Evolutionary conservation across 495 filamentous ascomycete genomes (phyloP), one percentile per base, ranked within the genome.

Genomic region (Astrocystis sublimbata): DNA sequence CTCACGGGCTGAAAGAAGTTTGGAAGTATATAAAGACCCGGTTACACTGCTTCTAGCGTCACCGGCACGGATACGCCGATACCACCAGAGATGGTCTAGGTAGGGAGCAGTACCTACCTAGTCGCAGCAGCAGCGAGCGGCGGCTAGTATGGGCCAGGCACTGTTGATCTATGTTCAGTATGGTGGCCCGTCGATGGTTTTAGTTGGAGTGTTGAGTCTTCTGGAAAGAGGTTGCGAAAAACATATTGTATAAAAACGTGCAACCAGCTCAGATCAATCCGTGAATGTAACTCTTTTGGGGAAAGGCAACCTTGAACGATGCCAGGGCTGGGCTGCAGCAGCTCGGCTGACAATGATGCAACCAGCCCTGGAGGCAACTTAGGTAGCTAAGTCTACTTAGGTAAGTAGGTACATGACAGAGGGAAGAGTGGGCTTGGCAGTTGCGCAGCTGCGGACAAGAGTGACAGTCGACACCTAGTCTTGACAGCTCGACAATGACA

Each of bases 1-100:
- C 24, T 15, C 7, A 6, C n/a, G 40, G 26, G 33, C 21, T 45
- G 54, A 24, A 35, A 41, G n/a, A 13, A 26, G 30, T n/a, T n/a
- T n/a, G n/a, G n/a, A n/a, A 36, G 35, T 33, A 52, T 52, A 52
- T 52, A 52, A 52, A 30, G 23, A 52, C 49, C 19, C 49, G 28
- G 49, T 23, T 33, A 52, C 28, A 30, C 30, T 54, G 19, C 33
- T 13, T 13, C 51, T 36, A 23, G 30, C 30, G 30, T 7, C 30
- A 24, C 49, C 6, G 30, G 10, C 47, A 33, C 30, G 6, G 49
- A 52, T 36, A 31, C 30, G 24, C 21, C 17, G 50, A 53, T 53
- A 12, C 9, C 17, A 19, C n/a, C 28, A 8, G 50, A 36, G 12
- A 36, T 53, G 3, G 9, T n/a, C n/a, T n/a, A n/a, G n/a, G n/a